Evolutionary conservation across 371 early-diverging fungal genomes (phyloP).

Genomic region (Mucor lusitanicus): DNA sequence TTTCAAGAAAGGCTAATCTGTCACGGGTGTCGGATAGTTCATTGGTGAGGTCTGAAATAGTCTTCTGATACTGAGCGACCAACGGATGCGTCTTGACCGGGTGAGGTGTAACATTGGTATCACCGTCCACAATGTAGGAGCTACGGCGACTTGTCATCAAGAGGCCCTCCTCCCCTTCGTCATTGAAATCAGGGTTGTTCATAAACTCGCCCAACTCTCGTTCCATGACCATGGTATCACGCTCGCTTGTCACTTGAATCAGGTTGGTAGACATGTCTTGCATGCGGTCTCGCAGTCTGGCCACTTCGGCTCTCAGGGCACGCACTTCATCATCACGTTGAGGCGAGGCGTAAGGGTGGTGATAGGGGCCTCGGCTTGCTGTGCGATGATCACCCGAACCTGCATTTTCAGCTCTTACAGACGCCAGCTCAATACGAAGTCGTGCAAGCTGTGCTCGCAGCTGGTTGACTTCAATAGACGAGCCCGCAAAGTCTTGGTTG

Average conservation of each 20-base stretch:
- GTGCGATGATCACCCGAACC: slow-evolving; percentile 1
- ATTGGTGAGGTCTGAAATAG: slow-evolving; percentile 56
- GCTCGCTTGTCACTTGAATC: slow-evolving; percentile 60
- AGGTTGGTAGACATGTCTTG: slow-evolving; percentile 51
- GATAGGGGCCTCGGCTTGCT: background rate
- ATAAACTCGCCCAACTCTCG: slow-evolving; percentile 50
- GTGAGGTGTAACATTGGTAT: slow-evolving; percentile 6
- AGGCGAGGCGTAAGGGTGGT: background rate
- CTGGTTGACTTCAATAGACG: slow-evolving; percentile 66
- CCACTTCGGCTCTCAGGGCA: slow-evolving; percentile 47
- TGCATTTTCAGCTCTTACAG: slow-evolving; percentile 47
- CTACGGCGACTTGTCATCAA: background rate
- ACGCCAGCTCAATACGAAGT: slow-evolving; percentile 66
- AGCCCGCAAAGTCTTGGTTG: slow-evolving; percentile 71
- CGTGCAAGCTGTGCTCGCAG: slow-evolving; percentile 73
- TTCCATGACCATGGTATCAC: slow-evolving; percentile 63
- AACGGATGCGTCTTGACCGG: slow-evolving; percentile 50
- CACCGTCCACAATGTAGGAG: background rate
- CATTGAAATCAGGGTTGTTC: slow-evolving; percentile 9
- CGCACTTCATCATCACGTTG: slow-evolving; percentile 50
- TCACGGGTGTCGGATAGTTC: slow-evolving; percentile 54
- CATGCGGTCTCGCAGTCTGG: slow-evolving; percentile 57
- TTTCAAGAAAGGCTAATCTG: slow-evolving; percentile 34
- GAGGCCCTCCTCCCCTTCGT: background rate
- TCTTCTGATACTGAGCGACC: slow-evolving; percentile 59